Evolutionary conservation across 441 rosid species (phyloP).

Genomic region (Erodium trifolium): DNA sequence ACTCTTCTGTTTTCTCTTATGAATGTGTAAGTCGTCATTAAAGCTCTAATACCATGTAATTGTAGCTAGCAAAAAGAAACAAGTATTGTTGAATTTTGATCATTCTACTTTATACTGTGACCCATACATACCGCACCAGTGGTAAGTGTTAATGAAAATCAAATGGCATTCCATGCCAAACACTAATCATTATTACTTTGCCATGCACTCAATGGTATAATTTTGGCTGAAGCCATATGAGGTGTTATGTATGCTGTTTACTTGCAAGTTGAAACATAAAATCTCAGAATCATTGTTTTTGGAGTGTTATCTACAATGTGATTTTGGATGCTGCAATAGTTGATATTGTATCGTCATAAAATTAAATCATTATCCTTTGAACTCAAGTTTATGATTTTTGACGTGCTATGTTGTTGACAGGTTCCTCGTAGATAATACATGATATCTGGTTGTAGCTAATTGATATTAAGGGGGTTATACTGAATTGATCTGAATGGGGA

Average conservation of each 20-base stretch:
- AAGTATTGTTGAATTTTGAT: not conserved
- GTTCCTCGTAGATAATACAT: slow-evolving; percentile 20
- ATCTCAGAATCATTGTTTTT: not conserved
- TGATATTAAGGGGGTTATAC: slow-evolving; percentile 13
- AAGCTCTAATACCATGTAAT: not conserved
- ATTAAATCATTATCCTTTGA: not conserved
- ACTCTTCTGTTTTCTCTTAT: not conserved
- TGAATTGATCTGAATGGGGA: slow-evolving; percentile 39
- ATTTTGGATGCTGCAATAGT: not conserved
- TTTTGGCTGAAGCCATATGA: not conserved
- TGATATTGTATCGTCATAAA: slow-evolving; percentile 6
- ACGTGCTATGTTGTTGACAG: slow-evolving; percentile 17
- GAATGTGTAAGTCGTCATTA: not conserved
- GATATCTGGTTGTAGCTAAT: slow-evolving; percentile 11
- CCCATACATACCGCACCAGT: not conserved
- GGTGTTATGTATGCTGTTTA: no score
- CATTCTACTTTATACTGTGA: not conserved
- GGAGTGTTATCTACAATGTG: not conserved
- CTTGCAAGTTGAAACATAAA: no score
- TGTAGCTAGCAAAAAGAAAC: not conserved
- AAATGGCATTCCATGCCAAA: not conserved
- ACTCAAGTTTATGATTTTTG: slow-evolving; percentile 13
- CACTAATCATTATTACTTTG: not conserved
- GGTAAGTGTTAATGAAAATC: not conserved
- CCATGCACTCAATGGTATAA: not conserved